Conservation (phyloP, 768 basidiomycete genomes). For the Nevesoporus exiguus region DNA sequence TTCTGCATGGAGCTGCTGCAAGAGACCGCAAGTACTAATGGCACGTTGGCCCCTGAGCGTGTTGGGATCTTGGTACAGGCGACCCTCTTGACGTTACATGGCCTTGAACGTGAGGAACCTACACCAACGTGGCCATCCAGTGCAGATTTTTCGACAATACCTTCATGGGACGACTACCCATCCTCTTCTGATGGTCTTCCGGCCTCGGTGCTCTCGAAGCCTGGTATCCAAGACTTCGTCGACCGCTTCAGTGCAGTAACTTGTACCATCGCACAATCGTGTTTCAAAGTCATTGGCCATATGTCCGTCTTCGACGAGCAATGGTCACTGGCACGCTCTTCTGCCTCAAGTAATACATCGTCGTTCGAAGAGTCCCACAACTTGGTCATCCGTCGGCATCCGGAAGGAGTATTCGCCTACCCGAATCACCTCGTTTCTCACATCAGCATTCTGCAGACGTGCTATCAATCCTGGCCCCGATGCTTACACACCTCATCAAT, state of each 20-base stretch:
- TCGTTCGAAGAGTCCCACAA: conserved; percentile 70
- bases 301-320: conserved; percentile 88
- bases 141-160: conserved; percentile 57
- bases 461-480: conserved; percentile 84
- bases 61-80: conserved; percentile 75
- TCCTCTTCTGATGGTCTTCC: conserved; percentile 65
- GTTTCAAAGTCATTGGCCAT: conserved; percentile 60
- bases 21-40: conserved; percentile 49
- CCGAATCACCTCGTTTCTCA: conserved; percentile 55
- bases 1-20: conserved; percentile 78
- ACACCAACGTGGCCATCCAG: conserved; percentile 78
- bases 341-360: conserved; percentile 33
- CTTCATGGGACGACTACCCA: conserved; percentile 62
- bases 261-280: conserved; percentile 53
- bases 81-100: conserved; percentile 64
- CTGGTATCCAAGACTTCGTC: conserved; percentile 70
- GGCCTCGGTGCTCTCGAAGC: conserved; percentile 50
- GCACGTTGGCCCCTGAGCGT: conserved; percentile 64
- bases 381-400: conserved; percentile 63
- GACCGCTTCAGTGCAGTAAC: conserved; percentile 60
- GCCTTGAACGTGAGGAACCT: conserved; percentile 66
- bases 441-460: conserved; percentile 68
- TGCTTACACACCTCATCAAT: conserved; percentile 57
- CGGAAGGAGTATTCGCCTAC: conserved; percentile 64
- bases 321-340: conserved; percentile 60